These are phyloP conservation scores for maize (Zea mays) DNA, from an alignment of 176 grass and related monocot genomes.

Conservation along the genomic window DNA sequence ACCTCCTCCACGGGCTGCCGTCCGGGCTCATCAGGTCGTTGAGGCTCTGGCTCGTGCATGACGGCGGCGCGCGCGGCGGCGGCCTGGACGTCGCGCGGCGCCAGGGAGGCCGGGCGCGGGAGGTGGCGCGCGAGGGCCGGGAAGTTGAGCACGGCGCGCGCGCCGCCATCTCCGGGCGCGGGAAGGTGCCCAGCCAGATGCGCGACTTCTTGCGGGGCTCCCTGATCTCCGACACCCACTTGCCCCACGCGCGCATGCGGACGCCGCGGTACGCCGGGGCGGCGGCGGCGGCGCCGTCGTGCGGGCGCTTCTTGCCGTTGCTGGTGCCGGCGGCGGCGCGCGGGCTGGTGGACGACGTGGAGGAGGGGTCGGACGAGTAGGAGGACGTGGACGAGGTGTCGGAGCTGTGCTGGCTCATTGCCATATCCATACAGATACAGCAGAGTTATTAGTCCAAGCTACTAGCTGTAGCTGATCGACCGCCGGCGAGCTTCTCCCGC, in stretches of 20 bases:
- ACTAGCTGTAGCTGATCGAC: too few relatives aligned
- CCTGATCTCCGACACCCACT: conserved; percentile 98
- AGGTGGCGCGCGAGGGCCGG: conserved; percentile 59
- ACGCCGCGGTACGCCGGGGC: conserved; percentile 64
- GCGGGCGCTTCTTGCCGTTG: neutral
- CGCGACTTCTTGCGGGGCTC: conserved; percentile 98
- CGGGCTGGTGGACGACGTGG: conserved; percentile 30
- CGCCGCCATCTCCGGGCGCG: conserved; percentile 83
- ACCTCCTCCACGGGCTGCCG: too few relatives aligned
- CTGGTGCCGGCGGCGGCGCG: neutral
- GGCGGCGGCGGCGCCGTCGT: neutral
- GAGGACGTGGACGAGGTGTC: conserved; percentile 35
- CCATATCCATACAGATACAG: too few relatives aligned
- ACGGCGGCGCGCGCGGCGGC: conserved; percentile 72
- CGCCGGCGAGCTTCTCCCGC: too few relatives aligned
- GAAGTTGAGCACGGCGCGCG: conserved; percentile 91
- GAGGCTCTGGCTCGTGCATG: conserved; percentile 18
- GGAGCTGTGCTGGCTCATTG: conserved; percentile 38
- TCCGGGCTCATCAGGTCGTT: too few relatives aligned
- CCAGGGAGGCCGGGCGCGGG: conserved; percentile 54
- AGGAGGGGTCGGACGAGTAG: neutral
- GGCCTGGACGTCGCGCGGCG: conserved; percentile 81
- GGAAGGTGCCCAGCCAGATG: conserved; percentile 95
- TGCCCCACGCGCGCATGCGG: conserved; percentile 83
- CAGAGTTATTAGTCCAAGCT: too few relatives aligned